Evolutionary conservation across 345 rosid species (phyloP).

Genomic region (Raphanus raphanistrum): DNA sequence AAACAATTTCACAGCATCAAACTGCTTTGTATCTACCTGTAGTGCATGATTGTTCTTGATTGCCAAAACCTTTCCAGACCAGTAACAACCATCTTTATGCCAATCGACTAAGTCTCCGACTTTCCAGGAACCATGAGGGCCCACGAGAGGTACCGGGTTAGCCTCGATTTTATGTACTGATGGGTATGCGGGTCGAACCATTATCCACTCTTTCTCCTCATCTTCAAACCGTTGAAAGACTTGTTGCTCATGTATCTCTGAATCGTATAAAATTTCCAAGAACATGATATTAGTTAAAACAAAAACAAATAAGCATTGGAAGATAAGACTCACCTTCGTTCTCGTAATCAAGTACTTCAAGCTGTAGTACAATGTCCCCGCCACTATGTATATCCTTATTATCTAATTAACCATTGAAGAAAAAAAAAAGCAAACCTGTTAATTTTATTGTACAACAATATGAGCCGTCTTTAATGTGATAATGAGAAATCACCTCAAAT

Average conservation of each 20-base stretch:
- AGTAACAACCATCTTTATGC: slow-evolving; percentile 5
- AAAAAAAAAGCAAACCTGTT: not conserved
- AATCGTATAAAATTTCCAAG: not conserved
- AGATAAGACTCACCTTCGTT: not conserved
- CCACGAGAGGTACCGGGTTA: not conserved
- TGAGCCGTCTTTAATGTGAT: not conserved
- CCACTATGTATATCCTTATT: not conserved
- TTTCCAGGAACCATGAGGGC: slow-evolving; percentile 11
- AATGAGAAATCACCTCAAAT: no score
- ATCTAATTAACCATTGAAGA: not conserved
- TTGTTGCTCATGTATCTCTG: slow-evolving; percentile 5
- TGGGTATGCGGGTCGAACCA: slow-evolving; percentile 32
- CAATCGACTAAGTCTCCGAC: slow-evolving; percentile 35
- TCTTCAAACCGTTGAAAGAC: slow-evolving; percentile 14
- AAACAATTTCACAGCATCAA: not conserved
- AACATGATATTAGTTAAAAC: not conserved
- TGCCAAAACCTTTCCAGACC: slow-evolving; percentile 20
- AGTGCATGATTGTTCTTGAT: not conserved
- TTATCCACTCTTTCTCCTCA: not conserved
- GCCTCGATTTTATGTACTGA: not conserved
- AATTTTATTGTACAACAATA: not conserved
- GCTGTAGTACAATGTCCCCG: not conserved
- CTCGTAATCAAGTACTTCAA: slow-evolving; percentile 4
- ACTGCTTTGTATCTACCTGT: slow-evolving; percentile 1
- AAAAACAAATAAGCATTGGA: not conserved